Conservation (phyloP, 768 basidiomycete species). For the Obba rivulosa region DNA sequence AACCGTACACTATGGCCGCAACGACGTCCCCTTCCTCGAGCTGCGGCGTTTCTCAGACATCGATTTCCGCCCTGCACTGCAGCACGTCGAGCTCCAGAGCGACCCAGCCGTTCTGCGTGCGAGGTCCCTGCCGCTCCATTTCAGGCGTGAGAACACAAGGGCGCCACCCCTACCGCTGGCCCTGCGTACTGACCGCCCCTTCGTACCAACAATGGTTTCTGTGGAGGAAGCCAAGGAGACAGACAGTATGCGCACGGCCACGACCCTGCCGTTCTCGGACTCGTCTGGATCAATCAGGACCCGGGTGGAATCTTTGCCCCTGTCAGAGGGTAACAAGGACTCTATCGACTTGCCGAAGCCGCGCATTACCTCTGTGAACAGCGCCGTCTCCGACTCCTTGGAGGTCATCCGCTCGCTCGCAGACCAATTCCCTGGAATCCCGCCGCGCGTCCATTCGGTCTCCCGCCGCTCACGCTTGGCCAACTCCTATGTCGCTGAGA, state of each 20-base stretch:
- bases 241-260: conserved; percentile 1
- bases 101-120: conserved; percentile 2
- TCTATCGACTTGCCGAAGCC: conserved; percentile 17
- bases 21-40: conserved; percentile 12
- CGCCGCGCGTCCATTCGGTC: conserved; percentile 28
- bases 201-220: conserved; percentile 1
- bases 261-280: conserved; percentile 7
- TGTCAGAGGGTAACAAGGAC: neutral
- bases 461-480: conserved; percentile 10
- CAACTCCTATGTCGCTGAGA: neutral
- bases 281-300: conserved; percentile 1
- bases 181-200: conserved; percentile 1
- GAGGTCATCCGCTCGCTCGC: conserved; percentile 47
- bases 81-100: neutral
- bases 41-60: conserved; percentile 17
- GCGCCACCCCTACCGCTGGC: neutral
- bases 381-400: conserved; percentile 37
- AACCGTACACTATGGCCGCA: conserved; percentile 13
- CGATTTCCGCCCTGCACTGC: conserved; percentile 5
- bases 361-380: conserved; percentile 16
- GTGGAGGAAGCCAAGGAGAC: neutral
- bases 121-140: neutral
- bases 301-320: conserved; percentile 1
- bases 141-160: neutral
- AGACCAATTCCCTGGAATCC: conserved; percentile 48